Evolutionary conservation across 2,329 filamentous ascomycete genomes (phyloP), one percentile per base, ranked within the genome.

Genomic region (Trichophyton mentagrophytes): DNA sequence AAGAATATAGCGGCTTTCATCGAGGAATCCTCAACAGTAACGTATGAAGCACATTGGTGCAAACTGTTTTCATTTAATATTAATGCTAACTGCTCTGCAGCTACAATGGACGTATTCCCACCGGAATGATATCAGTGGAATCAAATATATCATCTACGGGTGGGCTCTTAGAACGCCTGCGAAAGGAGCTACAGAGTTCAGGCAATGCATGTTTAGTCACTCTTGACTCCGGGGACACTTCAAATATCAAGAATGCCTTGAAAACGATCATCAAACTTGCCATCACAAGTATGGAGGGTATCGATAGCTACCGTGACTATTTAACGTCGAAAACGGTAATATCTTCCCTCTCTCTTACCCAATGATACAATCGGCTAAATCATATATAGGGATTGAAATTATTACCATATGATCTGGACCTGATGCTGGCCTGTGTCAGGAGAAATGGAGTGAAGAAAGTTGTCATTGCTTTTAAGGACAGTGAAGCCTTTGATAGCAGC

Each of bases 361-460:
- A 3, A 30, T 30, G 13, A 25, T 22, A 7, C 3, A 17, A 25
- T 27, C 2, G 51, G 27, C 55, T 68, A 57, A 60, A 58, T 62
- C 7, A 63, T 49, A 15, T 38, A 13, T 51, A 77, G 74, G 72
- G 73, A 2, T 71, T 73, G 40, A 71, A 75, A 62, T 67, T 74
- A 51, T 70, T 78, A 49, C 72, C 70, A 59, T 79, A 78, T 63
- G 77, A 79, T 63, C 68, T 79, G 44, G 75, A 78, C 59, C 63
- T 78, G 25, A 70, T 79, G 25, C 66, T 75, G 55, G 71, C 73
- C n/a, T 77, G 76, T 63, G 69, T 76, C 9, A 67, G 72, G 59
- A 69, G 69, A 59, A 72, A 74, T 13, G 64, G 65, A 2, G 65
- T 73, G 36, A 69, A 69, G 46, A 75, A 73, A 63, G 61, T 79